Base-by-base conservation (phyloP, 148 eudicot genomes). In the Agrostemma githago region DNA sequence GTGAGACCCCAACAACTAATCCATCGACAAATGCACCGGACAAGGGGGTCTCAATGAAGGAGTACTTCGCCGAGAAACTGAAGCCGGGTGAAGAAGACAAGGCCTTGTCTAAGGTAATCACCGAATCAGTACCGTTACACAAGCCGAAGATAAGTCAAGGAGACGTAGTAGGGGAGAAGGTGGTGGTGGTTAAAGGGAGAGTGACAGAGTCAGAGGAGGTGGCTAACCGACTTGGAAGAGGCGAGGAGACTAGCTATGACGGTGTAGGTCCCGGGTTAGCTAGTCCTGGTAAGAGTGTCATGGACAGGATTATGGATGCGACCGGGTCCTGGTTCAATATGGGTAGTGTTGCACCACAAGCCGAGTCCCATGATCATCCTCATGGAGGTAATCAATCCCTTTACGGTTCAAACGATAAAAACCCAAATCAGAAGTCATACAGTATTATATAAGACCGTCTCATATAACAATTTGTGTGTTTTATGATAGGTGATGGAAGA, bases 121-220 rank as follows among this genome's bases (percentile, higher is more conserved):
- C 86, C 0, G 86, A 78, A 14, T 17, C 83, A 0, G 21, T 79
- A 46, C 83, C 83, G 15, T 46, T 88, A 1, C 76, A 74, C 12
- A 80, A 62, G 64, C 73, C 56, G 20, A 80, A 77, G 76, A 77
- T 62, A 39, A 81, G 71, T 16, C 37, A 46, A 0, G 9, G 43
- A 74, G 69, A 38, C 16, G 67, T 4, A 0, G 44, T 5, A 48
- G 37, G 9, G n/a, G 73, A 51, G 42, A 20, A 16, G 17, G 44
- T 40, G 39, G 80, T 71, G 26, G 64, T n/a, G 63, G 77, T 81
- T 26, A 71, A 74, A 77, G 92, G 82, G 68, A 79, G 75, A 64
- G 95, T 90, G 73, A 85, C 89, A 0, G 89, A 84, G 72, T 92
- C 92, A 0, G 84, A 83, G 34, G 92, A 88, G 70, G 93, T 84